phyloP scores from a whole-genome alignment of 2,329 filamentous ascomycete species.

The Venturia nashicola region DNA sequence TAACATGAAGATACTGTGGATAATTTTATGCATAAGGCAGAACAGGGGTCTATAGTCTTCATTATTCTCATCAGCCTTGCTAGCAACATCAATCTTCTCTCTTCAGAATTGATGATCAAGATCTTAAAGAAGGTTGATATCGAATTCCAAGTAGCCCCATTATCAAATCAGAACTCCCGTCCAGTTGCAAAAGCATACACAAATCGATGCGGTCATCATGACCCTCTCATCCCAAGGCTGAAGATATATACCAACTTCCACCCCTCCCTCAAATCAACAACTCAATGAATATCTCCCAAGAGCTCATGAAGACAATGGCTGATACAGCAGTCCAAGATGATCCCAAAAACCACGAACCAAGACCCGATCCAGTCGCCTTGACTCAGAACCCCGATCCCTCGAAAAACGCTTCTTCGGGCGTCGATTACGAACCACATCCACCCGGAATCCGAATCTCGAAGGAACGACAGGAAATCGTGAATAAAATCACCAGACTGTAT shows the following conservation, averaged over 20 bases:
- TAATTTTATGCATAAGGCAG: neutral
- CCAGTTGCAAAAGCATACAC: neutral
- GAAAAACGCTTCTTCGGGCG: constrained; percentile 19
- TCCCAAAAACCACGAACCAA: constrained; percentile 10
- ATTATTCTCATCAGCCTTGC: neutral
- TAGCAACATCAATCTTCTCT: neutral
- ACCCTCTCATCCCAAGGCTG: neutral
- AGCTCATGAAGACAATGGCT: neutral
- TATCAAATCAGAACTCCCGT: neutral
- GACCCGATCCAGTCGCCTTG: constrained; percentile 16
- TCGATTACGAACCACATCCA: constrained; percentile 23
- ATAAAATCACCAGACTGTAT: constrained; percentile 32
- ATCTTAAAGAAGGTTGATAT: neutral
- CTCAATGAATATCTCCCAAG: neutral
- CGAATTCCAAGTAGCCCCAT: neutral
- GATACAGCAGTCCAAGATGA: constrained; percentile 3
- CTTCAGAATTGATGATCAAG: neutral
- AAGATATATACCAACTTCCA: neutral
- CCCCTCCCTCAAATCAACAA: neutral
- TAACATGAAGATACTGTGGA: neutral
- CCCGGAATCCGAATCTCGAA: constrained; percentile 21
- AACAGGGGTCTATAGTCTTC: neutral
- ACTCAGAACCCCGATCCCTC: constrained; percentile 18
- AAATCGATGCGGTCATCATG: constrained; percentile 1
- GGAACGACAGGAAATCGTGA: constrained; percentile 28